A percentile compares a stretch with the other conserved stretches of the same genome.
These are phyloP conservation scores for Leucogyrophana mollusca DNA, from an alignment of 768 basidiomycete species.

Conservation along the genomic window DNA sequence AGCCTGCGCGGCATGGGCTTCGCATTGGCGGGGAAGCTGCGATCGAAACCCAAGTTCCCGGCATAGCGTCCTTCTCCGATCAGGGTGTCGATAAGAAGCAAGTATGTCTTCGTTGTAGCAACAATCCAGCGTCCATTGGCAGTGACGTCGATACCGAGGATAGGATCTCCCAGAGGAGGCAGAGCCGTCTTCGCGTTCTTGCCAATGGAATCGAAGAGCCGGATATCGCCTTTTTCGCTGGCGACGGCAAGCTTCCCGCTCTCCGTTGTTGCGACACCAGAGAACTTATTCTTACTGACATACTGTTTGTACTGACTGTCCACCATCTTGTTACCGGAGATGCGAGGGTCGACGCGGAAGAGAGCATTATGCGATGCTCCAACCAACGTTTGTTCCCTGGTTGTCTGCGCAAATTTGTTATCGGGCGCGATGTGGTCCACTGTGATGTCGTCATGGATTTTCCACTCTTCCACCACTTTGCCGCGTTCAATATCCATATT, in stretches of 20 bases:
- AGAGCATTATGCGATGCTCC: conserved; percentile 93
- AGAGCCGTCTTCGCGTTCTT: conserved; percentile 99
- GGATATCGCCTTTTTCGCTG: conserved; percentile 94
- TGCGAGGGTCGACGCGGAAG: conserved; percentile 96
- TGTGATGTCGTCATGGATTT: conserved; percentile 84
- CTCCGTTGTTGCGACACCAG: conserved; percentile 86
- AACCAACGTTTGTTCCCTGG: conserved; percentile 88
- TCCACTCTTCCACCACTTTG: conserved; percentile 98
- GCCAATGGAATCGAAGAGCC: conserved; percentile 92
- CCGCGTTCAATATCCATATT: conserved; percentile 92
- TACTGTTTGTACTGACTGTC: conserved; percentile 97
- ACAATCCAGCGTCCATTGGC: conserved; percentile 94
- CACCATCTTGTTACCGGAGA: conserved; percentile 90
- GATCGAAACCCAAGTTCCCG: conserved; percentile 85
- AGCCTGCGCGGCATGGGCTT: conserved; percentile 91
- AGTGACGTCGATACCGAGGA: conserved; percentile 91
- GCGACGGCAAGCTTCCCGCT: conserved; percentile 88
- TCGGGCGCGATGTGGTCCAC: conserved; percentile 92
- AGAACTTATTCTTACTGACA: conserved; percentile 92
- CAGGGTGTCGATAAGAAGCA: conserved; percentile 91
- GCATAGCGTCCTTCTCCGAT: conserved; percentile 89
- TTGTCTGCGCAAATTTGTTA: conserved; percentile 93
- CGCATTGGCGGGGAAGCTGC: conserved; percentile 90
- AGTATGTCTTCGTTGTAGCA: conserved; percentile 92
- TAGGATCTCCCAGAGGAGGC: conserved; percentile 93